Evolutionary conservation across 1,284 basidiomycete species (phyloP), one percentile per base, ranked within the genome.

Genomic region (Apiotrichum akiyoshidainum): DNA sequence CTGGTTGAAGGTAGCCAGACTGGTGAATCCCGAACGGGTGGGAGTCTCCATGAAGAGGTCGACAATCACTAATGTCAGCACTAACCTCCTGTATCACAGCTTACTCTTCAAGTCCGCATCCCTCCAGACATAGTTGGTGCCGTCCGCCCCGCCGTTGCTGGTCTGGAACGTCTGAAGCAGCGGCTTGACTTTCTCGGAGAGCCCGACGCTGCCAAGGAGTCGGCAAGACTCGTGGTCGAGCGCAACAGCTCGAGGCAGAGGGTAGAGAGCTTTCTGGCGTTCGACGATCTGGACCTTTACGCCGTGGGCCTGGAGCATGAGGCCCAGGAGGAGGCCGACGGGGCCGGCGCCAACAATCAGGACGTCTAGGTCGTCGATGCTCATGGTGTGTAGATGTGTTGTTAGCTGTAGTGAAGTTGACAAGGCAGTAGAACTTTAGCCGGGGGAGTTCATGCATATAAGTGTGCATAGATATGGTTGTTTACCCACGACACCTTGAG

Each of bases 161-260:
- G 50, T 54, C 41, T 45, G 31, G 26, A 31, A 31, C 11, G 51
- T 39, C 37, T 60, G 52, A 6, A 64, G 46, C 17, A 66, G 59
- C 2, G 45, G 44, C 37, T 60, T 44, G 13, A 66, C 44, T 22
- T 50, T 44, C 9, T 60, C 52, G 8, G 50, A 39, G 8, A 64
- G 40, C 7, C 62, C 63, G 31, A 57, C 58, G 21, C 51, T 49
- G 13, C 54, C 60, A 40, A 64, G 53, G 19, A 63, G 34, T 26
- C 62, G 48, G 17, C 60, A 58, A 7, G 65, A 54, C 46, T 66
- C 65, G 46, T 66, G 62, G 53, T 61, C 65, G 26, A 64, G 58
- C 1, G 54, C 60, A 5, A 66, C 63, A 2, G 65, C 65, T 5
- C 65, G 57, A 1, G 65, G 65, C 3, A 66, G 57, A 1, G 65